phyloP scores from a whole-genome alignment of 1,284 basidiomycete genomes.

The Gomphus sp. region DNA sequence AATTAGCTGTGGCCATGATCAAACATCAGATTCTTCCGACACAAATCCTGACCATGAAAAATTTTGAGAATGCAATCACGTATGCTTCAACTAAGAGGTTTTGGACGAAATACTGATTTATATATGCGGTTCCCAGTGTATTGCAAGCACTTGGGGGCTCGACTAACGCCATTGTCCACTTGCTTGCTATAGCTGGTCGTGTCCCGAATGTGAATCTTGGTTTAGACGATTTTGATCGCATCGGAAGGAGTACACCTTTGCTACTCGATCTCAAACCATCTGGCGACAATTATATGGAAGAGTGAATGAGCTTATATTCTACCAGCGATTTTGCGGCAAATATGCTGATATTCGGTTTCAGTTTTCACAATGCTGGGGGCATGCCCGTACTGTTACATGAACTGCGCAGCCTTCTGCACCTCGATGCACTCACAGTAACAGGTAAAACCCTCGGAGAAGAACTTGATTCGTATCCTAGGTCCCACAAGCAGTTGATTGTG shows the following conservation, averaged over 20 bases:
- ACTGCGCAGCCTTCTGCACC: constrained; percentile 18
- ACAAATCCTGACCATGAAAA: constrained; percentile 27
- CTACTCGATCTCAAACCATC: constrained; percentile 33
- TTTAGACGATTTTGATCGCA: constrained; percentile 29
- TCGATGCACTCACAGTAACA: constrained; percentile 24
- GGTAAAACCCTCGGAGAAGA: constrained; percentile 25
- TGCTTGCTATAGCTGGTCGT: constrained; percentile 31
- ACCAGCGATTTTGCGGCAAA: background rate
- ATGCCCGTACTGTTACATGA: constrained; percentile 22
- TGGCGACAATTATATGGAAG: constrained; percentile 32
- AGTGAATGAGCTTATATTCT: constrained; percentile 13
- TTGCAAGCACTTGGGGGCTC: constrained; percentile 31
- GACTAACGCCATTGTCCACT: constrained; percentile 33
- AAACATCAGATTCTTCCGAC: constrained; percentile 22
- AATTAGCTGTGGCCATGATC: constrained; percentile 14
- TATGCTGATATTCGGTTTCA: background rate
- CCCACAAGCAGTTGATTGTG: constrained; percentile 22
- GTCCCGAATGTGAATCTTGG: constrained; percentile 25
- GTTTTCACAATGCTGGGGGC: constrained; percentile 30
- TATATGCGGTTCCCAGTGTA: constrained; percentile 12
- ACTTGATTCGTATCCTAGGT: constrained; percentile 14
- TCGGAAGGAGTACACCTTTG: constrained; percentile 28
- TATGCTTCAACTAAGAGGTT: background rate
- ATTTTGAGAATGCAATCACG: constrained; percentile 33
- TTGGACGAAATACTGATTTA: background rate